Evolutionary conservation across 192 early-diverging fungal genomes (phyloP).

Genomic region (Coemansia erecta): DNA sequence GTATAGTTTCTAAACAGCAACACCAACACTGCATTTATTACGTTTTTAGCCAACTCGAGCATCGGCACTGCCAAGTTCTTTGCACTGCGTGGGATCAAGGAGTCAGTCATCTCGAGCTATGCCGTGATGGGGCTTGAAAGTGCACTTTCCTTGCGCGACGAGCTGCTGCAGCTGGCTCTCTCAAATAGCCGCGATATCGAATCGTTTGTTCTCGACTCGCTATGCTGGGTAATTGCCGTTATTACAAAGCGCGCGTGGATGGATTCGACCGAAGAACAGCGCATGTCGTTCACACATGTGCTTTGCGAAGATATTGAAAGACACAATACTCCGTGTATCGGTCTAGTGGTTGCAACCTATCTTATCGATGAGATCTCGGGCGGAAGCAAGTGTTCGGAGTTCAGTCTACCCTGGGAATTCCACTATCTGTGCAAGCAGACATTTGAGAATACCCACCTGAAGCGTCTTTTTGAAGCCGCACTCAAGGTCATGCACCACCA

Average conservation of each 20-base stretch:
- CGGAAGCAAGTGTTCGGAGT: slow-evolving; percentile 50
- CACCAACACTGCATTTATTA: background rate
- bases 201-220: slow-evolving; percentile 44
- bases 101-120: slow-evolving; percentile 34
- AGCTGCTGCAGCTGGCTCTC: slow-evolving; percentile 40
- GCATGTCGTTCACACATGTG: slow-evolving; percentile 19
- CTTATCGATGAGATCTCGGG: slow-evolving; percentile 49
- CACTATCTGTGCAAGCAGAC: slow-evolving; percentile 47
- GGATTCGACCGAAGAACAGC: slow-evolving; percentile 32
- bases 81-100: slow-evolving; percentile 52
- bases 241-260: slow-evolving; percentile 50
- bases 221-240: slow-evolving; percentile 49
- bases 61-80: slow-evolving; percentile 49
- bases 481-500: slow-evolving; percentile 43
- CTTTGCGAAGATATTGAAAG: slow-evolving; percentile 38
- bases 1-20: background rate
- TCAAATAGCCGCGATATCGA: slow-evolving; percentile 27
- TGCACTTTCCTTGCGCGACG: slow-evolving; percentile 30
- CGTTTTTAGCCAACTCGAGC: slow-evolving; percentile 30
- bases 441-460: slow-evolving; percentile 43
- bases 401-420: slow-evolving; percentile 49
- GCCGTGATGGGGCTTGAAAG: slow-evolving; percentile 17
- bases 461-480: slow-evolving; percentile 38
- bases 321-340: slow-evolving; percentile 38
- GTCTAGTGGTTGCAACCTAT: slow-evolving; percentile 32